Evolutionary conservation across 2,329 filamentous ascomycete genomes (phyloP).

Genomic region (Verticillium longisporum): DNA sequence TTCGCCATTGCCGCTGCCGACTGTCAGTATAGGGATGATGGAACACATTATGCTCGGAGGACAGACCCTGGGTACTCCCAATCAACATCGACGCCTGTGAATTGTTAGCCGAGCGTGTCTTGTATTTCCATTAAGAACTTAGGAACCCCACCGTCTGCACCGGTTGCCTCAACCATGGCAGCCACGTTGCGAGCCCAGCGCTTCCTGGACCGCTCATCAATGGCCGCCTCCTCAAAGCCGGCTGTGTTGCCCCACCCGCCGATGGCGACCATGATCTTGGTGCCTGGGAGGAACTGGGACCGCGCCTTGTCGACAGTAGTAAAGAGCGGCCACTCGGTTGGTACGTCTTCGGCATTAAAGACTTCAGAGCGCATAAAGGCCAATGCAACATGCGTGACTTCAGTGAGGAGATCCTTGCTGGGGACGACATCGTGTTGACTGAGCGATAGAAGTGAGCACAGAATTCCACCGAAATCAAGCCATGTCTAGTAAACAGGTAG

Average conservation of each 20-base stretch:
- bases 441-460: not conserved
- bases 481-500: not conserved
- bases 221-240: constrained; percentile 55
- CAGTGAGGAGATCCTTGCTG: constrained; percentile 21
- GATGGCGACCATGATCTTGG: constrained; percentile 63
- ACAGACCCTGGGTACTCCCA: constrained; percentile 55
- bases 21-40: not conserved
- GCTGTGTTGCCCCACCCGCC: constrained; percentile 67
- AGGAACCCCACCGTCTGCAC: constrained; percentile 52
- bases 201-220: constrained; percentile 31
- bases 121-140: not conserved
- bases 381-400: constrained; percentile 50
- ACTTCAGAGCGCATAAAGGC: constrained; percentile 49
- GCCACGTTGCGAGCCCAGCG: constrained; percentile 59
- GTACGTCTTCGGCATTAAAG: constrained; percentile 37
- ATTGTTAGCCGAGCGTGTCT: not conserved
- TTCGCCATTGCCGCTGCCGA: constrained; percentile 54
- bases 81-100: constrained; percentile 42
- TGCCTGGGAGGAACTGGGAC: constrained; percentile 37
- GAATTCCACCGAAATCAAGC: not conserved
- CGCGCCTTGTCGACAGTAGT: constrained; percentile 42
- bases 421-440: constrained; percentile 43
- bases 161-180: constrained; percentile 52
- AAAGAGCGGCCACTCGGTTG: constrained; percentile 43
- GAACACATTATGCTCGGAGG: no score